Conservation (phyloP, 208 protist species). For the Porcisia hertigi region DNA sequence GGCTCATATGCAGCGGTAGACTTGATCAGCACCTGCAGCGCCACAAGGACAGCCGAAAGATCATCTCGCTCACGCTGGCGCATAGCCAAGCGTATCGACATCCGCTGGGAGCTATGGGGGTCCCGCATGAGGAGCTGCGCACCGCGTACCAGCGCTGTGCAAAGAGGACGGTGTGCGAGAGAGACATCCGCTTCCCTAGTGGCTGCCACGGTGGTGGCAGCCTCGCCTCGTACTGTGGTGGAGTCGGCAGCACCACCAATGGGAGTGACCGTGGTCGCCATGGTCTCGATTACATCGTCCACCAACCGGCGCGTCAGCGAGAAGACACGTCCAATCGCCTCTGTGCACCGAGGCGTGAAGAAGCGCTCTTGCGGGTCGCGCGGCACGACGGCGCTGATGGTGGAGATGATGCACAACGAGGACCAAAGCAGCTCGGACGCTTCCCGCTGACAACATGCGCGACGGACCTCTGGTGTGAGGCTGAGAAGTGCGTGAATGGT, state of each 20-base stretch:
- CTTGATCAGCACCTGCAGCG: constrained; percentile 27
- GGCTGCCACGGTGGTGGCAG: background rate
- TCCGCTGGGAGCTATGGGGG: constrained; percentile 30
- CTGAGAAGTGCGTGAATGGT: constrained; percentile 34
- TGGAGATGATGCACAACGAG: constrained; percentile 41
- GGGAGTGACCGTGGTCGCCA: background rate
- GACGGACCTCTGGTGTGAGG: constrained; percentile 23
- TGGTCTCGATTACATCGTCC: background rate
- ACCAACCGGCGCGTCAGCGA: constrained; percentile 12
- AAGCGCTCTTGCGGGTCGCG: constrained; percentile 47
- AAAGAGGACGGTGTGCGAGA: constrained; percentile 15
- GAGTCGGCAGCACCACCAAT: too few species aligned
- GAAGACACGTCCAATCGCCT: constrained; percentile 18
- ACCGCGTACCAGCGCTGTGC: constrained; percentile 30
- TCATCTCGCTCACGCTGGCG: constrained; percentile 42
- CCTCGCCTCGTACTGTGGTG: background rate
- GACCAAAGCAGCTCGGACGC: constrained; percentile 52
- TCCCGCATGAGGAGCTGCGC: constrained; percentile 32
- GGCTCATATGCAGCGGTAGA: constrained; percentile 20
- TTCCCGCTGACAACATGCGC: constrained; percentile 30
- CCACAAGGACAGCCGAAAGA: constrained; percentile 33
- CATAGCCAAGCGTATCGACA: constrained; percentile 47
- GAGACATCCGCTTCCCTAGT: background rate
- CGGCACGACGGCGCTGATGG: constrained; percentile 36
- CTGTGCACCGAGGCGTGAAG: constrained; percentile 39